Base-by-base conservation (phyloP, 495 filamentous ascomycete species). In the Neurospora cerealis region DNA sequence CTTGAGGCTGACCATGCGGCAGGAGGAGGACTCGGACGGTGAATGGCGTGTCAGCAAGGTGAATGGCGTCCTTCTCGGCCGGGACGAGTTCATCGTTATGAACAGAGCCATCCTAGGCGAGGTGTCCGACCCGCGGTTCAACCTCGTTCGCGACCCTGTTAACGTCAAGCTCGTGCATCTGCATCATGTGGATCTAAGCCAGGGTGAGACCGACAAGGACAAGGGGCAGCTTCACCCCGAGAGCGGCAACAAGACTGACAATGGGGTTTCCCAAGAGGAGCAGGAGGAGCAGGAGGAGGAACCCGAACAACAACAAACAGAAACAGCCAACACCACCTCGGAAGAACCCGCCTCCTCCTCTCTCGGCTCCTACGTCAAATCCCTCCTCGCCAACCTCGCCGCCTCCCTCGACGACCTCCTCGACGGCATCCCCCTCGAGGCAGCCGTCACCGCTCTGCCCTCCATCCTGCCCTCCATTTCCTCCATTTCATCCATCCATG, bases 1-100 rank as follows among this genome's bases (percentile, higher is more conserved):
- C 2, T 82, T 97, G 5, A 92, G 91, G 70, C 79, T 98, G 62
- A 91, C 91, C 66, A 89, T 97, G 88, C 84, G 94, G n/a, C 87
- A 91, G 71, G 93, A 96, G 75, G 86, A 83, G 5, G 75, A 73
- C 2, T 78, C 79, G 0, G 81, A 83, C 19, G 82, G 77, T 19
- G 77, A 80, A 42, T 96, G 89, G 83, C 86, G 93, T 73, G 87
- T 96, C 32, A 92, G 89, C 72, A 91, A 91, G 54, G 88, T 98
- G 80, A 92, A 92, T 62, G 92, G 92, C 77, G 87, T 96, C 37
- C 86, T 91, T 0, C 83, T 99, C 2, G 96, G 96, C 10, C 91
- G 93, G 73, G 94, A 97, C 77, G 96, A 99, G 83, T 93, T 91
- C 78, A 89, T 98, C 72, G 93, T 93, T 78, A 85, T 99, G 72